Evolutionary conservation across 73 alveolate genomes (phyloP).

Genomic region (Paramecium biaurelia): DNA sequence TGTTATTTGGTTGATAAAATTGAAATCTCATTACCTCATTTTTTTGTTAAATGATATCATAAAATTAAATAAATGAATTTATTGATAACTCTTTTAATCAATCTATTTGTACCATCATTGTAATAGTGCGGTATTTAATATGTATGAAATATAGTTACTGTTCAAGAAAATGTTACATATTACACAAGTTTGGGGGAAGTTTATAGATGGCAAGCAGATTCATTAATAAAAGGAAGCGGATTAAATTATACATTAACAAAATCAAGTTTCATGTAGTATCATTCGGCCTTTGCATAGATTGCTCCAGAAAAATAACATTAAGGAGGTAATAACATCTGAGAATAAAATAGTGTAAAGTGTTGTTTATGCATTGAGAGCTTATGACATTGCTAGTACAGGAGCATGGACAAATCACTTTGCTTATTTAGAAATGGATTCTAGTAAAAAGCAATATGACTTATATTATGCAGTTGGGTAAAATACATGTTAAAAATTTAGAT

Average conservation of each 20-base stretch:
- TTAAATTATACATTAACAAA: not conserved
- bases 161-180: not conserved
- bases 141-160: not conserved
- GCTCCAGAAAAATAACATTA: not conserved
- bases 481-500: not conserved
- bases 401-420: conserved; percentile 29
- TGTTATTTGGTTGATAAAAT: no score
- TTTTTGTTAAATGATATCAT: not conserved
- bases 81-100: not conserved
- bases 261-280: not conserved
- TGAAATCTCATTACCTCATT: not conserved
- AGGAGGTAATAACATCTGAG: not conserved
- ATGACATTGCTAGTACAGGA: not conserved
- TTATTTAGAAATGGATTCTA: not conserved
- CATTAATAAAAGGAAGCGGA: not conserved
- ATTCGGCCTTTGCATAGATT: not conserved
- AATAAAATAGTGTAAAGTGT: not conserved
- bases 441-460: not conserved
- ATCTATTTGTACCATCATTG: not conserved
- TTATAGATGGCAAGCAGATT: not conserved
- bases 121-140: not conserved
- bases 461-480: not conserved
- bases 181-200: not conserved
- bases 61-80: not conserved
- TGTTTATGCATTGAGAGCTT: not conserved